These are phyloP conservation scores for Fusarium beomiforme DNA, from an alignment of 2,329 filamentous ascomycete species.

Conservation along the genomic window DNA sequence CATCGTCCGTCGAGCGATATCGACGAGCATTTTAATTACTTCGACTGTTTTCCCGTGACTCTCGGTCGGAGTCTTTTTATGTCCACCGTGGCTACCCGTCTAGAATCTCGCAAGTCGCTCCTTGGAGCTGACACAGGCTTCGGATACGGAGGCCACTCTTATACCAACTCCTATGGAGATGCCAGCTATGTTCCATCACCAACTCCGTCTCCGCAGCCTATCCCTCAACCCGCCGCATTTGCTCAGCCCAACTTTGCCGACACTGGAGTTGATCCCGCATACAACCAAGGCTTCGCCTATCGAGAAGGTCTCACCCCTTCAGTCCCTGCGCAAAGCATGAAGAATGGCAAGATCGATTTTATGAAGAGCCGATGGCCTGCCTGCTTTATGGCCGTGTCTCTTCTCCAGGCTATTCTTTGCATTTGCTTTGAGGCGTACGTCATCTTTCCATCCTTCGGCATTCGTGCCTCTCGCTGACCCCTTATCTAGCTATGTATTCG, in stretches of 20 bases:
- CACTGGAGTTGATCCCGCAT: slow-evolving; percentile 44
- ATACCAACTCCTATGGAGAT: slow-evolving; percentile 47
- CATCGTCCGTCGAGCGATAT: slow-evolving; percentile 20
- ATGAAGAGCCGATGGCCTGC: slow-evolving; percentile 90
- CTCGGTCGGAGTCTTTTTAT: slow-evolving; percentile 49
- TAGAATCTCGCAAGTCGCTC: slow-evolving; percentile 54
- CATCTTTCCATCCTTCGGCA: neutral
- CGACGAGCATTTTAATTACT: slow-evolving; percentile 20
- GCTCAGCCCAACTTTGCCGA: slow-evolving; percentile 47
- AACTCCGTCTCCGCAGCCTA: slow-evolving; percentile 28
- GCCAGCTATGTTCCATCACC: slow-evolving; percentile 32
- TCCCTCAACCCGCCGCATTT: slow-evolving; percentile 32
- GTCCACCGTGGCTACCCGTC: slow-evolving; percentile 52
- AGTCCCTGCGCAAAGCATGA: slow-evolving; percentile 45
- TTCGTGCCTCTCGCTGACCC: slow-evolving; percentile 22
- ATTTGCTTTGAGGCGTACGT: slow-evolving; percentile 88
- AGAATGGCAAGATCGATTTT: slow-evolving; percentile 67
- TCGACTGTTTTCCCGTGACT: slow-evolving; percentile 43
- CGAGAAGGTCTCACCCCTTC: slow-evolving; percentile 51
- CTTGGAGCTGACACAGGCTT: slow-evolving; percentile 52
- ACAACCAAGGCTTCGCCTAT: slow-evolving; percentile 51
- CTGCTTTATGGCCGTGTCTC: slow-evolving; percentile 78
- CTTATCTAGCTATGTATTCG: slow-evolving; percentile 82
- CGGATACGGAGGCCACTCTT: slow-evolving; percentile 49
- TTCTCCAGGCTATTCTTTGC: slow-evolving; percentile 81